Evolutionary conservation across 176 grass and related monocot species (phyloP).

Genomic region (Avena insularis): DNA sequence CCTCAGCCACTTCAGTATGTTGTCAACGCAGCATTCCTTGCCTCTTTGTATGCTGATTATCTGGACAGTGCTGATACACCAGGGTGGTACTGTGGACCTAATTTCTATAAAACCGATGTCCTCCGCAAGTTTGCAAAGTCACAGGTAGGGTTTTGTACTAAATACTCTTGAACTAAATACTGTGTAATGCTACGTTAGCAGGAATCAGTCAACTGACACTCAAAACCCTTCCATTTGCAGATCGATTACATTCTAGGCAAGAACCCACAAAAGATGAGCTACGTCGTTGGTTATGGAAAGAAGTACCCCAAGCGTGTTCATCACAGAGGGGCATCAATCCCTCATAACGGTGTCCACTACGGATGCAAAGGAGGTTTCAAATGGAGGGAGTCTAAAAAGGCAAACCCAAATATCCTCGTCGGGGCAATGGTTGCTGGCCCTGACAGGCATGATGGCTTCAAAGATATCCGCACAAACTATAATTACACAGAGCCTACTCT

Average conservation of each 20-base stretch:
- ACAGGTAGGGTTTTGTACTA: conserved; percentile 58
- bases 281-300: conserved; percentile 79
- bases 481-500: conserved; percentile 89
- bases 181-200: background rate
- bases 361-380: conserved; percentile 94
- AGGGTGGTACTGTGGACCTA: conserved; percentile 93
- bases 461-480: conserved; percentile 88
- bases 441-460: conserved; percentile 89
- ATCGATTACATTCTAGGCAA: conserved; percentile 89
- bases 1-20: conserved; percentile 92
- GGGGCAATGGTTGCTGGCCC: conserved; percentile 91
- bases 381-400: conserved; percentile 84
- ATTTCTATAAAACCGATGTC: conserved; percentile 86
- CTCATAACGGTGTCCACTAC: conserved; percentile 89
- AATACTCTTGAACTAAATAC: conserved; percentile 26
- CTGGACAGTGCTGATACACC: conserved; percentile 86
- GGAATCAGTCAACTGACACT: conserved; percentile 26
- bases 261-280: conserved; percentile 89
- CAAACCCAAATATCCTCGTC: conserved; percentile 81
- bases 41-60: conserved; percentile 79
- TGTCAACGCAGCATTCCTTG: conserved; percentile 93
- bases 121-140: conserved; percentile 83
- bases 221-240: conserved; percentile 56
- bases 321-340: conserved; percentile 91
- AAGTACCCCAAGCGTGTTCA: conserved; percentile 84